A percentile compares a stretch with the other conserved stretches of the same genome.
Conservation (phyloP, 345 rosid species). For the Angophora floribunda region DNA sequence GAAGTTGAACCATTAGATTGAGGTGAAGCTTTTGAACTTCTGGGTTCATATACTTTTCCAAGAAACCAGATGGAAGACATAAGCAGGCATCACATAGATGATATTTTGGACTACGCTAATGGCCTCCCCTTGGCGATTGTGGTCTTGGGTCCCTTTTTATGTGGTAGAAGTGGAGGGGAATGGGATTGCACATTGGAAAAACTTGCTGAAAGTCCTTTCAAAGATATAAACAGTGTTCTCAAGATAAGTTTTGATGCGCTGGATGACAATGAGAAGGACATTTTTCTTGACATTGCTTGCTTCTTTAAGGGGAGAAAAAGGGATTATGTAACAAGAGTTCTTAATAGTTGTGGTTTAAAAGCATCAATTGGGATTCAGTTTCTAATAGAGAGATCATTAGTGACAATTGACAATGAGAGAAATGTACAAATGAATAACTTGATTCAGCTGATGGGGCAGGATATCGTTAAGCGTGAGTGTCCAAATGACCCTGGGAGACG, state of each 20-base stretch:
- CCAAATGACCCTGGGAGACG: too few relatives aligned
- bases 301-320: neutral
- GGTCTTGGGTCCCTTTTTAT: neutral
- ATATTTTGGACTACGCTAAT: neutral
- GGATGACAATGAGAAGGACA: neutral
- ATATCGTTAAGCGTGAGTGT: constrained; percentile 9
- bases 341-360: neutral
- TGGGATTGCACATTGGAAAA: neutral
- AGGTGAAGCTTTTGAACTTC: neutral
- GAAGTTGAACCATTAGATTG: neutral
- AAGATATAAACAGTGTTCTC: neutral
- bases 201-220: neutral
- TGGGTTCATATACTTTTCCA: neutral
- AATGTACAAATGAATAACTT: constrained; percentile 11
- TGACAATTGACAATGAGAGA: neutral
- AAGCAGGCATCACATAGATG: neutral
- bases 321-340: neutral
- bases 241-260: constrained; percentile 5
- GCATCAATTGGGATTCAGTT: neutral
- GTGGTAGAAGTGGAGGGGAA: neutral
- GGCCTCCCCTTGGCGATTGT: constrained; percentile 4
- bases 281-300: constrained; percentile 15
- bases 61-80: neutral
- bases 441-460: constrained; percentile 12
- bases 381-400: neutral